Conservation (phyloP, 768 basidiomycete species). For the Amanita muscaria region DNA sequence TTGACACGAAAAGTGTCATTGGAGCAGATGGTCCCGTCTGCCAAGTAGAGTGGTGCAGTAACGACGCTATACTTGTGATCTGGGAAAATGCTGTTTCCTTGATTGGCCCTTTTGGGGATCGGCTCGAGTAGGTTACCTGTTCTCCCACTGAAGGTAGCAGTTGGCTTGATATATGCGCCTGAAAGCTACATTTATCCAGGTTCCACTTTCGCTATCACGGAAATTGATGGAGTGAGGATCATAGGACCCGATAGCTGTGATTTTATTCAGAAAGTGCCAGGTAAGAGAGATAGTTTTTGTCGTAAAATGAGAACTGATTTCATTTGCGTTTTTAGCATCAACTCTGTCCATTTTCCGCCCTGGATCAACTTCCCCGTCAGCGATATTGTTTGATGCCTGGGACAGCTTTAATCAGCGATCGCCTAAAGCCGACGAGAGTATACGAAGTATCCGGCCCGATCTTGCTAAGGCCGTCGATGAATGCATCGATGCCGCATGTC, state of each 20-base stretch:
- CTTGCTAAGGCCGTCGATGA: constrained; percentile 82
- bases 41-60: constrained; percentile 92
- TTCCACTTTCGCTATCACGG: constrained; percentile 69
- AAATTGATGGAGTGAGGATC: constrained; percentile 86
- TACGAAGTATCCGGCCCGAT: constrained; percentile 81
- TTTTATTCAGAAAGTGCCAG: constrained; percentile 88
- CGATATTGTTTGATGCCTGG: constrained; percentile 90
- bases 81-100: constrained; percentile 74
- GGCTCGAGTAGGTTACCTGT: constrained; percentile 53
- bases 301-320: neutral
- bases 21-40: constrained; percentile 50
- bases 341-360: constrained; percentile 82
- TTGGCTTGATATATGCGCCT: neutral
- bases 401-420: constrained; percentile 77
- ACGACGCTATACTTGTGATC: constrained; percentile 84
- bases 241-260: constrained; percentile 74
- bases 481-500: constrained; percentile 88
- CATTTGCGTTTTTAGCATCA: constrained; percentile 40
- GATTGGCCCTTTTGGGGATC: constrained; percentile 90
- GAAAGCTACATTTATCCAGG: constrained; percentile 74
- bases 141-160: constrained; percentile 8
- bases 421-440: constrained; percentile 89
- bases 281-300: constrained; percentile 28
- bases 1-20: constrained; percentile 52
- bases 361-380: constrained; percentile 85